Conservation (phyloP, 495 filamentous ascomycete genomes). For the Apiosordaria backusii region DNA sequence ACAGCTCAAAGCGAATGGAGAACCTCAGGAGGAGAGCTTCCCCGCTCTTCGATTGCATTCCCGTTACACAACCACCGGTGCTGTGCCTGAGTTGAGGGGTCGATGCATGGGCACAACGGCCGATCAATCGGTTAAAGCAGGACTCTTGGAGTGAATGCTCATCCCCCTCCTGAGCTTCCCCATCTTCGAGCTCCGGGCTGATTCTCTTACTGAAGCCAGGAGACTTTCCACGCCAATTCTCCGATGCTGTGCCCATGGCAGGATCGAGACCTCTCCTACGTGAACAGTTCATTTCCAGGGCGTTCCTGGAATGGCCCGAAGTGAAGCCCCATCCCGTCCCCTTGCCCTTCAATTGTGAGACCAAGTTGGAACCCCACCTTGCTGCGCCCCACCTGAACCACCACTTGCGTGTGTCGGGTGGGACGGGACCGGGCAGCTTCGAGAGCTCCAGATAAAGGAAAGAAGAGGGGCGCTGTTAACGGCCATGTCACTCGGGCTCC, state of each 20-base stretch:
- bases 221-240: neutral
- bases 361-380: neutral
- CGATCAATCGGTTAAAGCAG: neutral
- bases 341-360: neutral
- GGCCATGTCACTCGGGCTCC: neutral
- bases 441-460: neutral
- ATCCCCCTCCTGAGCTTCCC: neutral
- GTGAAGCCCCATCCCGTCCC: neutral
- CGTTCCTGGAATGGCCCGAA: neutral
- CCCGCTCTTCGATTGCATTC: neutral
- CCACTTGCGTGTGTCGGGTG: neutral
- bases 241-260: neutral
- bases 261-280: neutral
- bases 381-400: neutral
- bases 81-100: neutral
- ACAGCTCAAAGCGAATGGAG: neutral
- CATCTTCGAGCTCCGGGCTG: neutral
- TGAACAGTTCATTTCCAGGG: too few relatives aligned
- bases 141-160: neutral
- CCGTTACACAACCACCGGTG: slow-evolving; percentile 1
- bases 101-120: neutral
- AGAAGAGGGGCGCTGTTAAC: neutral
- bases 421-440: neutral
- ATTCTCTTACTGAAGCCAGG: neutral
- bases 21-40: neutral